Conservation (phyloP, 2,329 filamentous ascomycete genomes). For the Xylaria sp. region DNA sequence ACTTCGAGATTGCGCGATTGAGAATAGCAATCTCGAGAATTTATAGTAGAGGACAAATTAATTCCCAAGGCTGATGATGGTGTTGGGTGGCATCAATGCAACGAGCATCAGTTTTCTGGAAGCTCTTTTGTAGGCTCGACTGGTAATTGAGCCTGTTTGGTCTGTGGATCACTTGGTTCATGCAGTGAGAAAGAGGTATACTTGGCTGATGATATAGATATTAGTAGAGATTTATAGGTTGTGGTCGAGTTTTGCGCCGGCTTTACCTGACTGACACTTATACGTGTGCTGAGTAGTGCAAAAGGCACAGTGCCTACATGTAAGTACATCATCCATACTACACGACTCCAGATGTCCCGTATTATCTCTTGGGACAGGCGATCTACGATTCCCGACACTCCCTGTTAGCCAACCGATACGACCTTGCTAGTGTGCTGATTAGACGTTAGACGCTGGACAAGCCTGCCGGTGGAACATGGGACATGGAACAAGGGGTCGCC, state of each 20-base stretch:
- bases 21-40: constrained; percentile 5
- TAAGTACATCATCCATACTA: no score
- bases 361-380: background rate
- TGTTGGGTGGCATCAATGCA: constrained; percentile 36
- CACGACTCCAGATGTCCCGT: constrained; percentile 1
- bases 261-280: no score
- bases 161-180: constrained; percentile 35
- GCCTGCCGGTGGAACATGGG: constrained; percentile 37
- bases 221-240: background rate
- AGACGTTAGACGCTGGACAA: constrained; percentile 35
- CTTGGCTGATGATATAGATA: background rate
- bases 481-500: constrained; percentile 44
- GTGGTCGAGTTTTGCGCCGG: background rate
- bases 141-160: constrained; percentile 41
- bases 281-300: no score
- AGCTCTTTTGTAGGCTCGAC: constrained; percentile 36
- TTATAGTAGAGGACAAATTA: constrained; percentile 15
- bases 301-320: background rate
- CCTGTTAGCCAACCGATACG: constrained; percentile 18
- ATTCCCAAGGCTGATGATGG: constrained; percentile 35
- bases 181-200: constrained; percentile 31
- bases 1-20: background rate
- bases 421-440: constrained; percentile 14
- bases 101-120: constrained; percentile 41
- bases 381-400: constrained; percentile 33